Conservation (phyloP, 2,329 filamentous ascomycete genomes). For the Polytolypa hystricis region DNA sequence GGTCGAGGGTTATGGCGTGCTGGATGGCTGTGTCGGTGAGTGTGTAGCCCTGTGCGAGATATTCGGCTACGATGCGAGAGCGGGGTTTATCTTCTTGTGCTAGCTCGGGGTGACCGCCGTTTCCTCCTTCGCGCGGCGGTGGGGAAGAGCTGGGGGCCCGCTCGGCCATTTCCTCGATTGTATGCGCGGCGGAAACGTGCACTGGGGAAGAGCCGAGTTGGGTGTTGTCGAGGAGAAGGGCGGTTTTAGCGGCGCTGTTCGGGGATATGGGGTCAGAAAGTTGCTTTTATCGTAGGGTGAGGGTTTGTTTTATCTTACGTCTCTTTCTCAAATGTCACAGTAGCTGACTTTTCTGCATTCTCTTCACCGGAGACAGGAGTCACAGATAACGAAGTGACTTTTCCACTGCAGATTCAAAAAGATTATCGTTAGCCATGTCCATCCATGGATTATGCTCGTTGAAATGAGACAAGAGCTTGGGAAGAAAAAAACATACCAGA, state of each 20-base stretch:
- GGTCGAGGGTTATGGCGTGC: constrained; percentile 74
- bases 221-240: constrained; percentile 92
- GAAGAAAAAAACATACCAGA: constrained; percentile 53
- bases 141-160: constrained; percentile 47
- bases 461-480: background rate
- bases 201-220: constrained; percentile 68
- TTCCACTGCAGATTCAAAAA: constrained; percentile 56
- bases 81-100: constrained; percentile 96
- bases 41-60: constrained; percentile 87
- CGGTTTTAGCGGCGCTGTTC: constrained; percentile 72
- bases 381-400: constrained; percentile 75
- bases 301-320: constrained; percentile 40
- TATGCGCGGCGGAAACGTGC: constrained; percentile 64
- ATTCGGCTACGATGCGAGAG: constrained; percentile 86
- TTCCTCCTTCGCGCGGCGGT: constrained; percentile 39
- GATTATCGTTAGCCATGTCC: constrained; percentile 3
- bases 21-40: constrained; percentile 68
- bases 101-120: constrained; percentile 49
- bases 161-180: constrained; percentile 52
- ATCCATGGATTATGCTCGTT: constrained; percentile 2
- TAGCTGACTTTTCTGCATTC: constrained; percentile 65
- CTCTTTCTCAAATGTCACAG: constrained; percentile 94
- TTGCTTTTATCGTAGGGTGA: too few relatives aligned
- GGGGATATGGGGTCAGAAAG: background rate
- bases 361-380: constrained; percentile 44